phyloP scores from a whole-genome alignment of 148 eudicot genomes.

The Chenopodium suecicum region DNA sequence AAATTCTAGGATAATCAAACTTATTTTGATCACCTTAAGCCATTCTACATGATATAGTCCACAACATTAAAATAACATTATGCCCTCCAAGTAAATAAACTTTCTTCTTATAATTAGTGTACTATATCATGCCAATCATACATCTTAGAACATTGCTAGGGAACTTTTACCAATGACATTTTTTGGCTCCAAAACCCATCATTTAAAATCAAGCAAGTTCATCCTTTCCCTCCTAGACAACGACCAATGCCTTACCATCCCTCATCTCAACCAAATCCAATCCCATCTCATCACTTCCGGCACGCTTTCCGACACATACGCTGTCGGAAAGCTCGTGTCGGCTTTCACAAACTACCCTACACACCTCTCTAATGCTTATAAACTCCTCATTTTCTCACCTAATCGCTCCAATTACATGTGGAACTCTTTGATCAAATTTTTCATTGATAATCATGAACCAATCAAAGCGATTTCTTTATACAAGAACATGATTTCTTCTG shows the following conservation, averaged over 20 bases:
- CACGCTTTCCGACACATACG: conserved; percentile 55
- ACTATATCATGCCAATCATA: neutral
- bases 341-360: conserved; percentile 29
- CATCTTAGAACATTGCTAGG: neutral
- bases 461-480: conserved; percentile 37
- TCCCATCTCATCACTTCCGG: conserved; percentile 61
- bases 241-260: conserved; percentile 39
- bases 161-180: conserved; percentile 26
- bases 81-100: too few relatives aligned
- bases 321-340: conserved; percentile 53
- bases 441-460: conserved; percentile 33
- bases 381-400: conserved; percentile 45
- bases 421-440: conserved; percentile 57
- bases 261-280: conserved; percentile 66
- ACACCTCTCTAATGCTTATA: conserved; percentile 37
- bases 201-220: conserved; percentile 44
- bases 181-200: conserved; percentile 28
- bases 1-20: too few relatives aligned
- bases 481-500: conserved; percentile 43
- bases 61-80: too few relatives aligned
- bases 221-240: conserved; percentile 45
- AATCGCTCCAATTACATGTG: conserved; percentile 46
- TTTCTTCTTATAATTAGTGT: too few relatives aligned
- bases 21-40: too few relatives aligned
- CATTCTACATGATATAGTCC: too few relatives aligned